Base-by-base conservation (phyloP, 441 rosid species). In the Euphorbia corollata region DNA sequence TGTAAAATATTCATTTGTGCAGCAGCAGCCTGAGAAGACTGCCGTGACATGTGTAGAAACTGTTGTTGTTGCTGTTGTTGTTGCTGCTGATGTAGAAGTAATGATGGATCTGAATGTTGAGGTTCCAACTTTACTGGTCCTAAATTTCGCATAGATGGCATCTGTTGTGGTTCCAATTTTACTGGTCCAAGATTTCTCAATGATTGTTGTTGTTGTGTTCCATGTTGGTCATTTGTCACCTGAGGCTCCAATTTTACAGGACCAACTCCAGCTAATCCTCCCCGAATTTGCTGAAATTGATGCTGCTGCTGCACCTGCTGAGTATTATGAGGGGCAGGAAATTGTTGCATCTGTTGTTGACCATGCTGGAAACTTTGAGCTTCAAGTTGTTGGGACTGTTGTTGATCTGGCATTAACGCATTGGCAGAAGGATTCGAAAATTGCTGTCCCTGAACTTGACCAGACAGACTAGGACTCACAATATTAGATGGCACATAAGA, bases 231-330 rank as follows among this genome's bases (percentile, higher is more conserved):
- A 47, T 66, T 81, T 11, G 82, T 67, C 75, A 82, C 83, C 71
- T 86, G 97, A 22, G 92, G 87, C 71, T 94, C 99, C 86, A 89
- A 34, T 81, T 91, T 94, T 32, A 91, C 92, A 59, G 84, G 75
- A 47, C 88, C 96, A 59, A 84, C 84, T 59, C 91, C 85, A 39
- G 84, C 77, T 75, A 89, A 59, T 64, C 92, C 93, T 60, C 89
- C 97, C 64, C 90, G 79, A 75, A 81, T 68, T 22, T 79, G 62
- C 70, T 77, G 86, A 74, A 77, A 83, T 63, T 83, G 91, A 54
- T 73, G 95, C 32, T 84, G 89, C 74, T 80, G 92, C 74, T 77
- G 90, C 75, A 68, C 83, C 77, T 71, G 90, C 75, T 77, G 87
- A 20, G 79, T 61, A 51, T 75, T 83, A 61, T 75, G 84, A 61